phyloP scores from a whole-genome alignment of 2,329 filamentous ascomycete species.

The Fusarium pilosicola region DNA sequence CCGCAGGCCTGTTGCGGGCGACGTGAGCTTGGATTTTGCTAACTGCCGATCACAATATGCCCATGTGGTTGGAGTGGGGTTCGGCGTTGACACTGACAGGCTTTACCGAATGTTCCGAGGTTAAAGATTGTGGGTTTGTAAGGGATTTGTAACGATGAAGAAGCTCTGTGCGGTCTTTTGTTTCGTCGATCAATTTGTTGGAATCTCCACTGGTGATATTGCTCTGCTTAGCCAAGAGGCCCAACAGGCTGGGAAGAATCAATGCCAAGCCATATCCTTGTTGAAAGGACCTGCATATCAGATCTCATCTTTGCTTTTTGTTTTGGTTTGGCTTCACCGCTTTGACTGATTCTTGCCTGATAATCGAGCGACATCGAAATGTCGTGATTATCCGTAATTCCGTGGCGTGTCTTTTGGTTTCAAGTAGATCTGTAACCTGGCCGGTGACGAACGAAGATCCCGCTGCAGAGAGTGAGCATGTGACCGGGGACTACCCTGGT shows the following conservation, averaged over 20 bases:
- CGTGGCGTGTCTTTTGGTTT: no score
- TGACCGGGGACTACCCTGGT: background rate
- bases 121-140: background rate
- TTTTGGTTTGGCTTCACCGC: background rate
- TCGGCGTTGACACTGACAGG: no score
- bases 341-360: background rate
- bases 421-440: background rate
- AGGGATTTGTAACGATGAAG: background rate
- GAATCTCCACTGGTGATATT: background rate
- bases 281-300: background rate
- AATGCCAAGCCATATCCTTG: background rate
- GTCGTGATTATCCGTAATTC: background rate
- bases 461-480: background rate
- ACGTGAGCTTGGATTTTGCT: background rate
- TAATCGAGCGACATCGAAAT: background rate
- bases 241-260: background rate
- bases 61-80: background rate
- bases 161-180: background rate
- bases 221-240: no score
- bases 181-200: background rate
- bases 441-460: background rate
- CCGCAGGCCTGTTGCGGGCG: background rate
- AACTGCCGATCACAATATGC: constrained; percentile 1
- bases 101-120: background rate
- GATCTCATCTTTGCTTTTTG: background rate